Base-by-base conservation (phyloP, 2,329 filamentous ascomycete species). In the Nemania abortiva region DNA sequence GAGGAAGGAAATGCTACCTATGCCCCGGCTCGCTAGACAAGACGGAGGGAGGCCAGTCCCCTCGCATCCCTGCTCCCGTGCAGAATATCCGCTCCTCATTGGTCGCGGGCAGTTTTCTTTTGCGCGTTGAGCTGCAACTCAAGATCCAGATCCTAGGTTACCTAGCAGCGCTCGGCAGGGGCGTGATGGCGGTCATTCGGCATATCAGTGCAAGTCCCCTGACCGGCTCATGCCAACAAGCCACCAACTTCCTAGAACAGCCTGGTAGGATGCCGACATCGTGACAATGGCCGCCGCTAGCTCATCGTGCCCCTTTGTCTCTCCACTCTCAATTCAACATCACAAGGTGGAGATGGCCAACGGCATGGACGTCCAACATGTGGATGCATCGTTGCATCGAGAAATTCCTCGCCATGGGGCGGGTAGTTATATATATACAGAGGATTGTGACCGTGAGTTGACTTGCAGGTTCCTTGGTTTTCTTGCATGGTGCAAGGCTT, bases 201-300 rank as follows among this genome's bases (percentile, higher is more conserved):
- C 47, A 63, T 27, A 61, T 68, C 42, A 42, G 13, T 24, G 4
- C 37, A 55, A 54, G 66, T 53, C 69, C 66, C 67, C 66, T 71
- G 69, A 71, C 65, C 63, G 42, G 54, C 34, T 69, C 66, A 63
- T 45, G 55, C 50, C 55, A 7, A 42, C 37, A 18, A 18, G 42
- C 37, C 55, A 3, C 59, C 31, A 71, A 29, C 70, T 71, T 63
- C 67, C 70, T 67, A 70, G 61, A 58, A 56, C 45, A 69, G 66
- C 53, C 42, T 68, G 67, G 67, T 31, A 39, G 39, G 22, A 66
- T 66, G 66, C 64, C 52, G 52, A 57, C 56, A 66, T 65, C 67
- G 56, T 70, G 67, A 71, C 57, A 54, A 50, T 55, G 27, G 64
- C 64, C 39, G 27, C 59, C 50, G 69, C 53, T 52, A 58, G 52